Conservation (phyloP, 768 basidiomycete species). For the Lyophyllum atratum region DNA sequence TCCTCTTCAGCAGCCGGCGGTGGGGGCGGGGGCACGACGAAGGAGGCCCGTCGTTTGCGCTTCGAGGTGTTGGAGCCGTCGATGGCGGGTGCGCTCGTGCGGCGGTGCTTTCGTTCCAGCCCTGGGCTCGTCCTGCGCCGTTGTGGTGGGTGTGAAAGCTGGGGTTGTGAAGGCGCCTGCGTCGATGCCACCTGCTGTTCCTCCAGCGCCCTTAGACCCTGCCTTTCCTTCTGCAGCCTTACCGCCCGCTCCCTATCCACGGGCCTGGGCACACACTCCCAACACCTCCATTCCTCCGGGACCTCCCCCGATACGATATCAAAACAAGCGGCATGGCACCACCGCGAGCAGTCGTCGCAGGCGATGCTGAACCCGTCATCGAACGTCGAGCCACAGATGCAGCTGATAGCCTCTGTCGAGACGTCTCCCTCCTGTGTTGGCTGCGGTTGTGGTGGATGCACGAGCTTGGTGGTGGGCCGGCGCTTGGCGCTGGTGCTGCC, state of each 20-base stretch:
- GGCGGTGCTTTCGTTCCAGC: slow-evolving; percentile 32
- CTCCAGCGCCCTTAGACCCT: slow-evolving; percentile 31
- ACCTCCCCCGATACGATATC: slow-evolving; percentile 57
- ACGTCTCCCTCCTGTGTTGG: slow-evolving; percentile 3
- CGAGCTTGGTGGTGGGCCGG: slow-evolving; percentile 9
- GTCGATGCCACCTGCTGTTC: slow-evolving; percentile 17
- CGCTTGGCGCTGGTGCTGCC: slow-evolving; percentile 18
- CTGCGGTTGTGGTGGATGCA: neutral
- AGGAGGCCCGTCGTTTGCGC: slow-evolving; percentile 22
- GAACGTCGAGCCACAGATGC: slow-evolving; percentile 67
- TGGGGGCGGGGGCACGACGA: slow-evolving; percentile 11
- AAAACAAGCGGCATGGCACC: slow-evolving; percentile 83
- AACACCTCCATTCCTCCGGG: slow-evolving; percentile 79
- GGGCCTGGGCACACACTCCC: slow-evolving; percentile 56
- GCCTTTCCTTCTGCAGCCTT: slow-evolving; percentile 42
- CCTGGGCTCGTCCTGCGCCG: neutral
- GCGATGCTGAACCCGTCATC: slow-evolving; percentile 83
- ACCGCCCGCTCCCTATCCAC: slow-evolving; percentile 52
- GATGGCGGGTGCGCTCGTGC: slow-evolving; percentile 34
- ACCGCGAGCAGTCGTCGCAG: slow-evolving; percentile 74
- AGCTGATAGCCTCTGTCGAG: slow-evolving; percentile 50
- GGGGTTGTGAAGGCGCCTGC: slow-evolving; percentile 23
- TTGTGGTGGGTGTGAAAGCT: neutral
- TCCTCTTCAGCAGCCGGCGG: slow-evolving; percentile 17
- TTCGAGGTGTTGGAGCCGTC: slow-evolving; percentile 36